These are phyloP conservation scores for Candida boleticola DNA, from an alignment of 805 yeast species.

Conservation along the genomic window DNA sequence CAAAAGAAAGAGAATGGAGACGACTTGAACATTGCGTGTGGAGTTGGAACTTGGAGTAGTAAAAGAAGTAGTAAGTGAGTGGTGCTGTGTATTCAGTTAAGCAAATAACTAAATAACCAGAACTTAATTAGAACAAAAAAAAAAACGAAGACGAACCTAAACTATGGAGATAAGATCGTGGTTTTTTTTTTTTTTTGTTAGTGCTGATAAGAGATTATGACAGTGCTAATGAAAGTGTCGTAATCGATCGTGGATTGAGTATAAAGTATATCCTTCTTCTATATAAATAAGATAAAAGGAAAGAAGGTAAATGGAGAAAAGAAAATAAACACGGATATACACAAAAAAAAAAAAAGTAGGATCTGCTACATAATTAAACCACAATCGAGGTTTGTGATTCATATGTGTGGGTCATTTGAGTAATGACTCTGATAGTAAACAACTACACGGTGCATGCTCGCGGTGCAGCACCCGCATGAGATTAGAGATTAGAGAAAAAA, in stretches of 20 bases:
- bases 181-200: too few relatives aligned
- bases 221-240: neutral
- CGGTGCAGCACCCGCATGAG: neutral
- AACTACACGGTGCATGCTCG: neutral
- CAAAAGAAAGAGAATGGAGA: constrained; percentile 11
- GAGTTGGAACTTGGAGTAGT: constrained; percentile 1
- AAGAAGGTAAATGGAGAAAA: neutral
- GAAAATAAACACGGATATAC: neutral
- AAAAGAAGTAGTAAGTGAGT: neutral
- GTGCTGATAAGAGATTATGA: neutral
- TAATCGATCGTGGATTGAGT: too few relatives aligned
- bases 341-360: constrained; percentile 1
- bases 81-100: constrained; percentile 2
- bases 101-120: too few relatives aligned
- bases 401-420: neutral
- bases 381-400: neutral
- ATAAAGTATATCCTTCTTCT: too few relatives aligned
- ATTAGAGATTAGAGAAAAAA: neutral
- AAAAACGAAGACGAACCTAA: neutral
- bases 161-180: too few relatives aligned
- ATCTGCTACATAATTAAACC: neutral
- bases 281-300: constrained; percentile 2
- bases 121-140: constrained; percentile 5
- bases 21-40: constrained; percentile 16
- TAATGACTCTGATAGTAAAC: neutral